Evolutionary conservation across 2,329 filamentous ascomycete genomes (phyloP).

Genomic region (Parascedosporium putredinis): DNA sequence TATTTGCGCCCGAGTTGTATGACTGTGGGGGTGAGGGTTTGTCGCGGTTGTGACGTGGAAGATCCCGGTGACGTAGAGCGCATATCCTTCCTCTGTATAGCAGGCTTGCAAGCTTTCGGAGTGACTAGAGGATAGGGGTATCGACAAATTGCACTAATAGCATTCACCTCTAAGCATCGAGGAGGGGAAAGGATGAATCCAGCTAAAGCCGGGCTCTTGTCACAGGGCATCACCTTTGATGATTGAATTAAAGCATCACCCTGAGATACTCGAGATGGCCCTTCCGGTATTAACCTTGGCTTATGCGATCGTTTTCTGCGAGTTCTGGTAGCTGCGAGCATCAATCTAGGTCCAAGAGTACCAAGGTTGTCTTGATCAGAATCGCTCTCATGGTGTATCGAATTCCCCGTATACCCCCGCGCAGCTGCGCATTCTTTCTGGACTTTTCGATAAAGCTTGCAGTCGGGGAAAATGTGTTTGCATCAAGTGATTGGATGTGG

Average conservation of each 20-base stretch:
- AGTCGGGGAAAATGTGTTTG: background rate
- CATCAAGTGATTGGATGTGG: no score
- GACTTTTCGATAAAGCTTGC: background rate
- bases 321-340: background rate
- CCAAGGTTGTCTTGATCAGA: constrained; percentile 95
- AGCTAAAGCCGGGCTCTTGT: background rate
- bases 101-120: background rate
- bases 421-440: background rate
- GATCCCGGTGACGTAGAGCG: background rate
- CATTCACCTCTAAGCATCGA: background rate
- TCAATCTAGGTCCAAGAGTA: constrained; percentile 77
- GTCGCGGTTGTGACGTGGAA: background rate
- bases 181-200: background rate
- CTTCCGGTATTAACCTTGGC: background rate
- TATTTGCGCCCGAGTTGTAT: background rate
- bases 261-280: background rate
- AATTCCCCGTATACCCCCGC: no score
- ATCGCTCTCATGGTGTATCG: constrained; percentile 89
- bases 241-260: background rate
- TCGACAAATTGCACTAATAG: background rate
- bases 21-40: constrained; percentile 3
- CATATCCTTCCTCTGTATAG: no score
- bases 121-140: background rate
- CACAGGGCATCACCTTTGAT: background rate
- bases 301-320: background rate